Evolutionary conservation across 371 early-diverging fungal genomes (phyloP).

Genomic region (Syncephalastrum contaminatum): DNA sequence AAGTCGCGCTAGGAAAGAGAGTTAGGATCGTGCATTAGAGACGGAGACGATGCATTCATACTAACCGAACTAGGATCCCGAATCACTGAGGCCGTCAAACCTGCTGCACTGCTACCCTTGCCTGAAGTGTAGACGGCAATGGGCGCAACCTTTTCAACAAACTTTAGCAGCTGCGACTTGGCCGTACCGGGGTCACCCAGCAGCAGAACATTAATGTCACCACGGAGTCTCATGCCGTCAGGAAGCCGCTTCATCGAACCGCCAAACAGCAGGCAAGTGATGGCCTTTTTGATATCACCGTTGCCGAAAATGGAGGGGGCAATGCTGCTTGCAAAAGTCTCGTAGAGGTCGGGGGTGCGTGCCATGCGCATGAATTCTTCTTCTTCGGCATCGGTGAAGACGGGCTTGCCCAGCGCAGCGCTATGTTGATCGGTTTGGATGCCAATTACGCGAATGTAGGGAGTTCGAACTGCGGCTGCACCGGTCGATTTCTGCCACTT

Average conservation of each 20-base stretch:
- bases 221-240: constrained; percentile 96
- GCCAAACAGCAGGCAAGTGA: constrained; percentile 97
- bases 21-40: neutral
- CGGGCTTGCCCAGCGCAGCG: constrained; percentile 59
- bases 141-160: constrained; percentile 96
- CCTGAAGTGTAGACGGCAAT: constrained; percentile 99
- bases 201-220: constrained; percentile 99
- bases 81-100: constrained; percentile 98
- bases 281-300: constrained; percentile 97
- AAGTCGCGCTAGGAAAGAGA: constrained; percentile 78
- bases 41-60: constrained; percentile 6
- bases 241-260: constrained; percentile 96
- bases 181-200: constrained; percentile 99
- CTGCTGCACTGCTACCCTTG: constrained; percentile 98
- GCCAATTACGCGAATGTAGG: constrained; percentile 93
- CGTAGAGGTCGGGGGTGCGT: constrained; percentile 85
- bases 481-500: constrained; percentile 47
- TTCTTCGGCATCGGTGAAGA: constrained; percentile 93
- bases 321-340: constrained; percentile 86
- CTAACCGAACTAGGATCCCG: constrained; percentile 83
- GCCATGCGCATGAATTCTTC: constrained; percentile 86
- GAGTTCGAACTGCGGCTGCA: constrained; percentile 87
- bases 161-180: constrained; percentile 99
- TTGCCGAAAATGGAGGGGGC: constrained; percentile 98
- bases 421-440: constrained; percentile 84